These are phyloP conservation scores for Pochonia chlamydosporia DNA, from an alignment of 2,329 filamentous ascomycete genomes.

Conservation along the genomic window DNA sequence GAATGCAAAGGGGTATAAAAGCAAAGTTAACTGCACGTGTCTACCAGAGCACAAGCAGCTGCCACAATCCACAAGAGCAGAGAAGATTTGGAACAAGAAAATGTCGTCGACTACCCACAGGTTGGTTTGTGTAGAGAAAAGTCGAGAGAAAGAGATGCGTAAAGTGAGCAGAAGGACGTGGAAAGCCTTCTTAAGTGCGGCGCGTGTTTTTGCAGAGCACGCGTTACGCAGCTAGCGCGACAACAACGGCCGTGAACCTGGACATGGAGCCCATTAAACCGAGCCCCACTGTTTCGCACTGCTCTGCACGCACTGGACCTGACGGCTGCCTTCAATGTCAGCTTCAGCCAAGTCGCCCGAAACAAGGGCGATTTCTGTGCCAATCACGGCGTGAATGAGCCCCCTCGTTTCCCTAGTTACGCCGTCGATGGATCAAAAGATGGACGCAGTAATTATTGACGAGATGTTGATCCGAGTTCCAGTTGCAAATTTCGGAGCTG, in stretches of 20 bases:
- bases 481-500: background rate
- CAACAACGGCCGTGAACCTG: constrained; percentile 14
- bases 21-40: constrained; percentile 18
- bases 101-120: constrained; percentile 8
- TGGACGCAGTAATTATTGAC: background rate
- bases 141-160: constrained; percentile 13
- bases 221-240: constrained; percentile 27
- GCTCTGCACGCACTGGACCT: too few species aligned
- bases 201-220: constrained; percentile 24
- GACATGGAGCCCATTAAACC: constrained; percentile 21
- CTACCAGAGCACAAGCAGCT: constrained; percentile 18
- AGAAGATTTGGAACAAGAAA: constrained; percentile 4
- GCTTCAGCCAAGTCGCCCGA: background rate
- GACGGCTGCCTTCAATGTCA: too few species aligned
- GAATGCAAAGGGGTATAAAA: constrained; percentile 14
- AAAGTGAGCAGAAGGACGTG: constrained; percentile 12
- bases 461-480: constrained; percentile 1
- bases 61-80: constrained; percentile 3
- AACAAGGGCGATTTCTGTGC: constrained; percentile 7
- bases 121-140: constrained; percentile 15
- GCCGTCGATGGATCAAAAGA: background rate
- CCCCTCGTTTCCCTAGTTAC: background rate
- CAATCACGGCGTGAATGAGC: background rate
- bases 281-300: constrained; percentile 12
- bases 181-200: constrained; percentile 29